A percentile compares a stretch with the other conserved stretches of the same genome.
These are phyloP conservation scores for Trichophyton verrucosum DNA, from an alignment of 2,329 filamentous ascomycete species.

Conservation along the genomic window DNA sequence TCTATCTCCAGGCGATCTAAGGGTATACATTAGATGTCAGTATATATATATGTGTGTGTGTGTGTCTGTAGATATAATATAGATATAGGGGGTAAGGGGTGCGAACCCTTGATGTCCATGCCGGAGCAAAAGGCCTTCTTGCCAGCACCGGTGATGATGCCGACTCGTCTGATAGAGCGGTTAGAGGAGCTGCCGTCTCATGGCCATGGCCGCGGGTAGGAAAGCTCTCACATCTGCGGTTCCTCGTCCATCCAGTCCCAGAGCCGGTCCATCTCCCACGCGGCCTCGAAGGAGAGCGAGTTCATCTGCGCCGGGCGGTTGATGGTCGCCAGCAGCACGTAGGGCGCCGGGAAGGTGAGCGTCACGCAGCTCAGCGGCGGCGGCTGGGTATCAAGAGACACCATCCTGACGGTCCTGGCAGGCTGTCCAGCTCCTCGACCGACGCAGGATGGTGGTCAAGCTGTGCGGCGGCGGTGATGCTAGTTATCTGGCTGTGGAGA, in stretches of 20 bases:
- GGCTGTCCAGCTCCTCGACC: too few species aligned
- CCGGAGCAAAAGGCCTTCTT: constrained; percentile 35
- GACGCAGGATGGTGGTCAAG: too few species aligned
- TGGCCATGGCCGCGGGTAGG: too few species aligned
- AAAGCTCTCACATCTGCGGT: constrained; percentile 22
- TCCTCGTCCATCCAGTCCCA: constrained; percentile 33
- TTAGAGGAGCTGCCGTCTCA: constrained; percentile 25
- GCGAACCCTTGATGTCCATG: constrained; percentile 32
- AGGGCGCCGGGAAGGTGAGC: constrained; percentile 28
- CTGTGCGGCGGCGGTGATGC: too few species aligned
- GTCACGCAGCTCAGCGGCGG: constrained; percentile 10
- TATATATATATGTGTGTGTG: too few species aligned
- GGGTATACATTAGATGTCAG: not conserved
- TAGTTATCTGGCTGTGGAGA: too few species aligned
- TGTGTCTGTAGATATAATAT: not conserved
- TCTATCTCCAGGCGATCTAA: constrained; percentile 22
- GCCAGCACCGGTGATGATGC: constrained; percentile 32
- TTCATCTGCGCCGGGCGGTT: constrained; percentile 30
- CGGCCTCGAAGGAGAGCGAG: constrained; percentile 26
- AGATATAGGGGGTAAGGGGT: not conserved
- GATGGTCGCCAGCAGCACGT: constrained; percentile 35
- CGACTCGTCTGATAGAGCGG: constrained; percentile 30
- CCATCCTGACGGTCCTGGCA: constrained; percentile 2
- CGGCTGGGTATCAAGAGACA: constrained; percentile 7
- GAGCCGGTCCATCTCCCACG: constrained; percentile 28